Base-by-base conservation (phyloP, 2,329 filamentous ascomycete species). In the Phialemoniopsis sp. region DNA sequence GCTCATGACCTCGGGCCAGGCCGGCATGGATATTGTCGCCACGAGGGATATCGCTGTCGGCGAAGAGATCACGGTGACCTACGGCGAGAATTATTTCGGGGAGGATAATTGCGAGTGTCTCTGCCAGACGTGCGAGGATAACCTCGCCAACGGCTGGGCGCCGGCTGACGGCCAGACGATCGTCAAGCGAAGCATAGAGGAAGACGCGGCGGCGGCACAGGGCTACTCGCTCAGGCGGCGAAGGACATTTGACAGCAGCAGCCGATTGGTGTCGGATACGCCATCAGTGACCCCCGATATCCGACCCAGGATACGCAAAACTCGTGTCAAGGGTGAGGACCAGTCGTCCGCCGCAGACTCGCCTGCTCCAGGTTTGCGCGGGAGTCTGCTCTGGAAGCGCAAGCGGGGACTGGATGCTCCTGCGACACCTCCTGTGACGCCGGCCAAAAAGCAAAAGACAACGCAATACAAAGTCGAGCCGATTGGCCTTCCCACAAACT, bases 1-100 rank as follows among this genome's bases (percentile, higher is more conserved):
- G 55, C 76, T 98, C 33, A 84, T 87, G 51, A 96, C 89, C 29
- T 85, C 81, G 29, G 88, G 89, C 34, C 80, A 84, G 41, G 82
- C 90, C 42, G 89, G 89, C 29, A 96, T 98, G 68, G 87, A 94
- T 55, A 90, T 98, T 41, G 80, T 95, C 36, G 89, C 93, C 3
- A 80, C 82, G 28, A 80, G 82, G 48, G 76, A 90, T 42, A 97
- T 98, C 45, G 78, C 85, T 10, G 70, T 85, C 1, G 93, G 90
- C 4, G 90, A 98, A 44, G 93, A 98, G 60, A 95, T 98, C 43
- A 98, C 93, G 0, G 93, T 98, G 0, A 91, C 85, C 0, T 98
- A 98, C 54, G 89, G 91, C 17, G 89, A 95, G 14, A 89, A 88
- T 56, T 98, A 98, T 60, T 98, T 98, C 65, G 93, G 93, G 3